Evolutionary conservation across 208 protist genomes (phyloP).

Genomic region (Phytomonas sp.): DNA sequence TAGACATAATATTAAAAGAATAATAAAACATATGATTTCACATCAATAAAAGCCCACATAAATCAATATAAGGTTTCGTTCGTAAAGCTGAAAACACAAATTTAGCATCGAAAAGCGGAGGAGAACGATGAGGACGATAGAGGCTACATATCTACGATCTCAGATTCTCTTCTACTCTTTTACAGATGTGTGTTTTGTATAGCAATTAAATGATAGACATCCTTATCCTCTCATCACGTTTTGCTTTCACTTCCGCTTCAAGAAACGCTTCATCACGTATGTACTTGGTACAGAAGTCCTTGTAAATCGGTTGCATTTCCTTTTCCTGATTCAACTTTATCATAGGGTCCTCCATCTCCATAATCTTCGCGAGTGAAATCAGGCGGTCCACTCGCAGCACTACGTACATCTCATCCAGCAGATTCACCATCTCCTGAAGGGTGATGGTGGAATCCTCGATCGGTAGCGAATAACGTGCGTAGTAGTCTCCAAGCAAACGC

Average conservation of each 20-base stretch:
- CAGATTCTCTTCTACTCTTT: not conserved
- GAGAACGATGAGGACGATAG: not conserved
- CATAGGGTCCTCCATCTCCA: slow-evolving; percentile 29
- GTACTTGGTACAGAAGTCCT: not conserved
- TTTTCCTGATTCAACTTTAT: slow-evolving; percentile 13
- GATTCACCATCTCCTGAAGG: slow-evolving; percentile 80
- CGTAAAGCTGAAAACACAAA: slow-evolving; percentile 3
- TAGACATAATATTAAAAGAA: slow-evolving; percentile 5
- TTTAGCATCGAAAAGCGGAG: not conserved
- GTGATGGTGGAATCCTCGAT: slow-evolving; percentile 73
- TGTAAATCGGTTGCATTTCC: not conserved
- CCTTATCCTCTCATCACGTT: not conserved
- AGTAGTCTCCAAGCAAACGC: slow-evolving; percentile 51
- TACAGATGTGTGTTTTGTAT: not conserved
- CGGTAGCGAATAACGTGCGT: slow-evolving; percentile 48
- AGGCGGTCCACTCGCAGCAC: slow-evolving; percentile 39
- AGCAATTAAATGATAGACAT: not conserved
- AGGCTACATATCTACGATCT: not conserved
- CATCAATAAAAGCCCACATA: slow-evolving; percentile 1
- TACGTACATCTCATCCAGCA: slow-evolving; percentile 74
- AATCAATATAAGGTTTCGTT: slow-evolving; percentile 6
- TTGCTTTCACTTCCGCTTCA: not conserved
- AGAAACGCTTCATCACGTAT: not conserved
- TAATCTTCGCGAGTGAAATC: slow-evolving; percentile 34
- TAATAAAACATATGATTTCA: slow-evolving; percentile 1